These are phyloP conservation scores for Penicillium desertorum DNA, from an alignment of 495 filamentous ascomycete species.

Conservation along the genomic window DNA sequence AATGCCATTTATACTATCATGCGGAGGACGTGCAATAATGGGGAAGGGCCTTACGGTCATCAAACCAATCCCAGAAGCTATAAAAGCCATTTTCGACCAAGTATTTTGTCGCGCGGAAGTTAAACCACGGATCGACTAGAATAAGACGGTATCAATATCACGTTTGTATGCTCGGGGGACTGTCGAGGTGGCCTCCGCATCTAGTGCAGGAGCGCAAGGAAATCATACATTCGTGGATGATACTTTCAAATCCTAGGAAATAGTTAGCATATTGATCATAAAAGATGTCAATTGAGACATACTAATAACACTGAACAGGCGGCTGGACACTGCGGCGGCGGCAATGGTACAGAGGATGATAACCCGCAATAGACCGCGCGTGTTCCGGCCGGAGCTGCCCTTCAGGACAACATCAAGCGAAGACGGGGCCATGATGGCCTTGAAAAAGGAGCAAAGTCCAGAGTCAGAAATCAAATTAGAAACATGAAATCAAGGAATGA, in stretches of 20 bases:
- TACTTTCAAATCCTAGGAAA: slow-evolving; percentile 87
- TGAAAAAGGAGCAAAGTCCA: slow-evolving; percentile 38
- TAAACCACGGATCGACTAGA: slow-evolving; percentile 99
- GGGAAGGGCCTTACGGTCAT: slow-evolving; percentile 70
- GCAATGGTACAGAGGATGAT: slow-evolving; percentile 93
- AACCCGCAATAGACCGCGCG: slow-evolving; percentile 81
- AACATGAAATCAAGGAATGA: slow-evolving; percentile 34
- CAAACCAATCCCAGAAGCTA: slow-evolving; percentile 99
- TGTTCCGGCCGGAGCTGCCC: slow-evolving; percentile 68
- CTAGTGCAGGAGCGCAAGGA: slow-evolving; percentile 6
- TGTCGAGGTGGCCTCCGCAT: slow-evolving; percentile 14
- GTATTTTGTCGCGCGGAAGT: slow-evolving; percentile 98
- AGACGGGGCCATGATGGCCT: slow-evolving; percentile 56
- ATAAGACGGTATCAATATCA: slow-evolving; percentile 25
- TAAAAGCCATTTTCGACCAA: slow-evolving; percentile 96
- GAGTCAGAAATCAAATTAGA: slow-evolving; percentile 25
- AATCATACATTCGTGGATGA: slow-evolving; percentile 96
- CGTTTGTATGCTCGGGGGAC: slow-evolving; percentile 7
- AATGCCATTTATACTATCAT: slow-evolving; percentile 9
- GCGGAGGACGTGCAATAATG: slow-evolving; percentile 13
- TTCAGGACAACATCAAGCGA: slow-evolving; percentile 60
- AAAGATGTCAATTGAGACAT: slow-evolving; percentile 39
- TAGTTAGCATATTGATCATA: slow-evolving; percentile 4
- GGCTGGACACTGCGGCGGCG: slow-evolving; percentile 86
- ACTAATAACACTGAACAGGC: slow-evolving; percentile 97